Base-by-base conservation (phyloP, 1,284 basidiomycete genomes). In the Wallemia hederae region DNA sequence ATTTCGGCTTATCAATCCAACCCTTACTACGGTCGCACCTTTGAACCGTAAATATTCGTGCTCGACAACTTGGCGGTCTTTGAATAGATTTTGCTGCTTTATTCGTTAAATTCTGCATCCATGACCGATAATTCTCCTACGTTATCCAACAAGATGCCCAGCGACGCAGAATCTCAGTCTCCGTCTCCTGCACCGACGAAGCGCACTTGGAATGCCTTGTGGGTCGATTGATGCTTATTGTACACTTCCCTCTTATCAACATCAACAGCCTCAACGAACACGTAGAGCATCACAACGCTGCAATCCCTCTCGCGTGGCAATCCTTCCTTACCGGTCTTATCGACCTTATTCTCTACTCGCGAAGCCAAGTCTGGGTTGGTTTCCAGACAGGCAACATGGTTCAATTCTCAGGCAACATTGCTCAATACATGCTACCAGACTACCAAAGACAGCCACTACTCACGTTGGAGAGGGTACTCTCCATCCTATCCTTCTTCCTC, bases 381-480 rank as follows among this genome's bases (percentile, higher is more conserved):
- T 67, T 67, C 27, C 66, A 67, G 62, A 67, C 66, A 34, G 66
- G 66, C 19, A 66, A 66, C 59, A 66, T 66, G 66, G 66, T 66
- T 28, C 66, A 66, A 55, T 66, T 66, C 62, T 65, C 64, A 29
- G 63, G 64, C 2, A 59, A 59, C 22, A 60, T 33, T 55, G 66
- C 66, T 1, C 66, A 67, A 62, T 66, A 61, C 60, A 66, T 66
- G 55, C 62, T 67, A 22, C 66, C 66, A 17, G 60, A 61, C 25
- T 64, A 57, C 9, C 62, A 65, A 56, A 34, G 55, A 1, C 34
- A 62, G 22, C 65, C 65, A 17, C 61, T 67, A 34, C 62, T 66
- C 17, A 67, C 65, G 17, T 60, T 66, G 55, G 59, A 65, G 60
- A 63, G 66, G 1, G 61, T 63, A 25, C 55, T 67, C 27, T 64